phyloP scores from a whole-genome alignment of 345 rosid species.

The Erucastrum elatum region DNA sequence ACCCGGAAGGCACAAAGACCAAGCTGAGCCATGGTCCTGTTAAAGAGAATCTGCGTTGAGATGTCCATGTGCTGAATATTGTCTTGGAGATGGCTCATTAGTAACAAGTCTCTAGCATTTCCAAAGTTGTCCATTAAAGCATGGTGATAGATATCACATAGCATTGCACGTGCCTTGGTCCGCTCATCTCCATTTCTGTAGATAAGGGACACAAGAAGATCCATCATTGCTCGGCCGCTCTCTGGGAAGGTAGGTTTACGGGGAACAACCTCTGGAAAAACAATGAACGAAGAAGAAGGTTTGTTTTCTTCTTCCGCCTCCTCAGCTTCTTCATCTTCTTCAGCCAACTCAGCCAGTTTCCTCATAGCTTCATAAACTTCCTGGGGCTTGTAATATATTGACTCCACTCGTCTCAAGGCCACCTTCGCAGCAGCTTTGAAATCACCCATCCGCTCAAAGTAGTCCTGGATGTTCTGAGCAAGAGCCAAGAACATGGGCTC shows the following conservation, averaged over 20 bases:
- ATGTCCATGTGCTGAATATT: conserved; percentile 86
- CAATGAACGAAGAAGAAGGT: conserved; percentile 67
- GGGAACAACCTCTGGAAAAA: conserved; percentile 72
- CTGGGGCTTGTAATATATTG: conserved; percentile 88
- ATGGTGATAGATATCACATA: conserved; percentile 93
- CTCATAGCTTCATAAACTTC: conserved; percentile 96
- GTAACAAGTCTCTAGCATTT: conserved; percentile 70
- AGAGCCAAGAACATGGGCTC: conserved; percentile 82
- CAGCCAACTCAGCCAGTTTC: conserved; percentile 67
- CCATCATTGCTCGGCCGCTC: conserved; percentile 86
- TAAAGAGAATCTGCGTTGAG: conserved; percentile 90
- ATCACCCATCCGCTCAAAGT: conserved; percentile 65
- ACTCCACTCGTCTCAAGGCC: conserved; percentile 76
- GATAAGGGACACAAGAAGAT: conserved; percentile 77
- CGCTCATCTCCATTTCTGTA: conserved; percentile 93
- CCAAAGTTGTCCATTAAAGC: conserved; percentile 81
- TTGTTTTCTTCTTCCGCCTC: conserved; percentile 62
- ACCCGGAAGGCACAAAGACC: conserved; percentile 90
- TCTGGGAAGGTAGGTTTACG: conserved; percentile 90
- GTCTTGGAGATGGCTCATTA: conserved; percentile 96
- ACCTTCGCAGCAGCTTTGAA: conserved; percentile 83
- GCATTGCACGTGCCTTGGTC: conserved; percentile 96
- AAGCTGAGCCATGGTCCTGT: conserved; percentile 95
- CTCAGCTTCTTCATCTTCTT: conserved; percentile 51
- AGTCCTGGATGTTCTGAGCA: conserved; percentile 89